Conservation (phyloP, 352 stramenopile species). For the Phytophthora cactorum region DNA sequence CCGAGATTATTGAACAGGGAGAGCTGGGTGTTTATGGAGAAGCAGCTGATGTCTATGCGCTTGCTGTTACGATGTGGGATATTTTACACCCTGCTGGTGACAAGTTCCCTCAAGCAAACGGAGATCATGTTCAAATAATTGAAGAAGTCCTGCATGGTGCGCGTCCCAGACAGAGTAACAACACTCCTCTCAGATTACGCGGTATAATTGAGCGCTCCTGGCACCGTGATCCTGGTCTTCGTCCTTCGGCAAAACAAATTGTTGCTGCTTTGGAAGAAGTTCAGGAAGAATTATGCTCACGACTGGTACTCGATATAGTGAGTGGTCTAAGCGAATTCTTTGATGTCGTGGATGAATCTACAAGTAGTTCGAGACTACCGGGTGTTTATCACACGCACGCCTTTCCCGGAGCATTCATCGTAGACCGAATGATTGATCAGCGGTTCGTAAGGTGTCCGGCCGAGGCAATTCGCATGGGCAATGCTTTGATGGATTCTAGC, state of each 20-base stretch:
- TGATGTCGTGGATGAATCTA: constrained; percentile 2
- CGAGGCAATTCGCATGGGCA: constrained; percentile 59
- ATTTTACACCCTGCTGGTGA: constrained; percentile 50
- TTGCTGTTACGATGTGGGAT: constrained; percentile 71
- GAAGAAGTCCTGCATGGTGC: constrained; percentile 45
- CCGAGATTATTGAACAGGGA: constrained; percentile 50
- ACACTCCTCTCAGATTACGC: constrained; percentile 18
- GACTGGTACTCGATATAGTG: constrained; percentile 30
- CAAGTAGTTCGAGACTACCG: not conserved
- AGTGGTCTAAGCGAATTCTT: constrained; percentile 13
- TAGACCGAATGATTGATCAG: constrained; percentile 38
- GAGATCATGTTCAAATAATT: constrained; percentile 47
- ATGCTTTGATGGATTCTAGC: constrained; percentile 68
- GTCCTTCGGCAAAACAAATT: constrained; percentile 40
- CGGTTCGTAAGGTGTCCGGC: constrained; percentile 45
- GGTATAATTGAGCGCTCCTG: constrained; percentile 41
- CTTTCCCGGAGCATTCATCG: constrained; percentile 29
- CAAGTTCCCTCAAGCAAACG: constrained; percentile 40
- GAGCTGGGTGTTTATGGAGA: constrained; percentile 40
- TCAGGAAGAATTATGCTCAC: constrained; percentile 41
- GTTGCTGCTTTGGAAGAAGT: constrained; percentile 36
- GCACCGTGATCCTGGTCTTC: constrained; percentile 34
- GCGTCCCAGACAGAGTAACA: constrained; percentile 40
- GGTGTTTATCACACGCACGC: not conserved
- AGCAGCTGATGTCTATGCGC: constrained; percentile 60